A percentile compares a stretch with the other conserved stretches of the same genome.
Evolutionary conservation across 73 alveolate species (phyloP).

Genomic region (Stentor coeruleus): DNA sequence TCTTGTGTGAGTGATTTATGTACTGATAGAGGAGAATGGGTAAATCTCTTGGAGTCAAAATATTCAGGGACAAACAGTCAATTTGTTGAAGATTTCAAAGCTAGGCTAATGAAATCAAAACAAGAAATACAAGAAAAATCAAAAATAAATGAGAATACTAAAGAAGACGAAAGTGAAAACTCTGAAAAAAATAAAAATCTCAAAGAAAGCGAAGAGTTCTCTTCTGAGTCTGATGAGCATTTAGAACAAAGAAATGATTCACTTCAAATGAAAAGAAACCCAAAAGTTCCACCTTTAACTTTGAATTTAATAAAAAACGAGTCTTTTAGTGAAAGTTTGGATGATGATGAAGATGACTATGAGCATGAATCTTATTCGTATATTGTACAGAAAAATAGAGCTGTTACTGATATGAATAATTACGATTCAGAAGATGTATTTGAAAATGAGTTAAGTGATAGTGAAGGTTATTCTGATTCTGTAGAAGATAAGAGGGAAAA

Average conservation of each 20-base stretch:
- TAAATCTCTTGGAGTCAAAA: neutral
- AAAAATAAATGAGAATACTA: neutral
- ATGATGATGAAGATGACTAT: neutral
- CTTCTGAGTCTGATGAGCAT: neutral
- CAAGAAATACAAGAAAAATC: neutral
- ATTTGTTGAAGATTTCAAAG: slow-evolving; percentile 3
- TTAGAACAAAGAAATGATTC: neutral
- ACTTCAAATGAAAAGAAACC: neutral
- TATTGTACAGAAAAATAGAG: neutral
- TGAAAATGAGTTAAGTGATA: too few species aligned
- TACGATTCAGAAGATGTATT: neutral
- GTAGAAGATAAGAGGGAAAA: too few species aligned
- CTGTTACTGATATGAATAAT: too few species aligned
- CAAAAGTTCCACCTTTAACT: neutral
- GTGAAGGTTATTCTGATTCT: neutral
- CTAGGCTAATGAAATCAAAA: neutral
- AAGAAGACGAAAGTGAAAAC: too few species aligned
- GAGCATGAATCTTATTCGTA: neutral
- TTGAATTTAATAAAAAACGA: neutral
- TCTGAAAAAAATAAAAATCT: neutral
- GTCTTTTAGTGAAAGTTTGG: neutral
- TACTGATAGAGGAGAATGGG: neutral
- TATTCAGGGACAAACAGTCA: neutral
- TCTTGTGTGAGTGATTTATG: too few species aligned
- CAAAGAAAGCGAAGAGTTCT: too few species aligned